A percentile compares a stretch with the other conserved stretches of the same genome.
These are phyloP conservation scores for Rhodamnia argentea DNA, from an alignment of 345 rosid species.

Conservation along the genomic window DNA sequence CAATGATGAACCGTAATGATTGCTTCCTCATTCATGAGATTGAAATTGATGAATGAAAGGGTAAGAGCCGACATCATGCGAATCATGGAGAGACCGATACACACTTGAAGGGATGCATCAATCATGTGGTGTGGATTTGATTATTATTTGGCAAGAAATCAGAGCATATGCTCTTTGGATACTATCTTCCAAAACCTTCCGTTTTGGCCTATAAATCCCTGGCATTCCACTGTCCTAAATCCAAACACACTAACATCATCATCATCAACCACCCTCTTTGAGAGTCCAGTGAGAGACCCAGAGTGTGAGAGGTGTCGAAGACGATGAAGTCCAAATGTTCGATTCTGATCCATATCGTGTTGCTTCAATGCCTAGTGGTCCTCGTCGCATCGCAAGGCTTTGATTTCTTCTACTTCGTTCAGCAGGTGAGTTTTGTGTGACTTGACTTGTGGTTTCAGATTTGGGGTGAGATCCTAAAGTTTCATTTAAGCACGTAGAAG, in stretches of 20 bases:
- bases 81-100: neutral
- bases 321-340: constrained; percentile 17
- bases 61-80: neutral
- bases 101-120: neutral
- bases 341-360: constrained; percentile 13
- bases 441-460: too few relatives aligned
- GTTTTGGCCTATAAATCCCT: neutral
- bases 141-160: neutral
- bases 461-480: neutral
- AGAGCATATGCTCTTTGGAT: constrained; percentile 1
- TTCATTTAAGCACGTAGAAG: neutral
- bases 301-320: neutral
- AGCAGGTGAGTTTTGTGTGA: constrained; percentile 36
- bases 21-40: neutral
- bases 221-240: neutral
- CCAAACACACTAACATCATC: constrained; percentile 1
- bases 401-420: constrained; percentile 97
- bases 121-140: neutral
- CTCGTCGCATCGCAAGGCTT: constrained; percentile 50
- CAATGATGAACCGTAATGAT: neutral
- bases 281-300: neutral
- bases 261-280: neutral
- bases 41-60: neutral
- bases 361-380: constrained; percentile 16
- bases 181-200: neutral